phyloP scores from a whole-genome alignment of 2,329 filamentous ascomycete genomes.

The Chaetomium sp. region DNA sequence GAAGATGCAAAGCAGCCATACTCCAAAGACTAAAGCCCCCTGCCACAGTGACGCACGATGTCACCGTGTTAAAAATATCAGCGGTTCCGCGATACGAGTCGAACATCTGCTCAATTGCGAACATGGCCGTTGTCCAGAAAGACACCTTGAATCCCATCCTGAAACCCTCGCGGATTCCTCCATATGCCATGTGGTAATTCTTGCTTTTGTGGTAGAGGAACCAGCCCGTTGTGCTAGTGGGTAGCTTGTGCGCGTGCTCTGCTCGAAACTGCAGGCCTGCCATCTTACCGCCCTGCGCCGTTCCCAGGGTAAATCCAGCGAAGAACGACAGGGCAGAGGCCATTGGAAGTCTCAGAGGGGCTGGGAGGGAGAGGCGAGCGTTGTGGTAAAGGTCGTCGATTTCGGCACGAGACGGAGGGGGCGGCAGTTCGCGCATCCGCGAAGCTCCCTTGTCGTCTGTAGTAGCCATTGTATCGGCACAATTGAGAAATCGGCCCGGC shows the following conservation, averaged over 20 bases:
- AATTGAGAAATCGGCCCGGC: not conserved
- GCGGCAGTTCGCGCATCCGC: slow-evolving; percentile 20
- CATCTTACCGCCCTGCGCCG: slow-evolving; percentile 70
- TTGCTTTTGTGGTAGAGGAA: slow-evolving; percentile 99
- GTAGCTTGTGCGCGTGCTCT: slow-evolving; percentile 93
- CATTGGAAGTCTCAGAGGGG: slow-evolving; percentile 65
- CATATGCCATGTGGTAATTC: slow-evolving; percentile 83
- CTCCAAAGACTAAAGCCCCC: slow-evolving; percentile 86
- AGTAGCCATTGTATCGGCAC: slow-evolving; percentile 17
- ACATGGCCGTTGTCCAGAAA: slow-evolving; percentile 74
- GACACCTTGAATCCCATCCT: slow-evolving; percentile 72
- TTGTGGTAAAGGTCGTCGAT: slow-evolving; percentile 42
- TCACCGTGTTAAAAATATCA: slow-evolving; percentile 78
- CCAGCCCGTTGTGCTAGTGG: slow-evolving; percentile 81
- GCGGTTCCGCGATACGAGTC: slow-evolving; percentile 69
- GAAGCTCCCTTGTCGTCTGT: slow-evolving; percentile 16
- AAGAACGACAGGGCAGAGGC: slow-evolving; percentile 65
- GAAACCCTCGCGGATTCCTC: slow-evolving; percentile 76
- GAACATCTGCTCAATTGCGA: slow-evolving; percentile 81
- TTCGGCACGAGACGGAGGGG: slow-evolving; percentile 36
- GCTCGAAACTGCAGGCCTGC: slow-evolving; percentile 85
- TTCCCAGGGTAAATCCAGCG: slow-evolving; percentile 71
- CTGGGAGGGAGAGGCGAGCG: slow-evolving; percentile 63
- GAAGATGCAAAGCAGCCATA: slow-evolving; percentile 42
- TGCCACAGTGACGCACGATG: slow-evolving; percentile 81